A percentile compares a stretch with the other conserved stretches of the same genome.
These are phyloP conservation scores for Penicillium paxilli DNA, from an alignment of 495 filamentous ascomycete species.

Conservation along the genomic window DNA sequence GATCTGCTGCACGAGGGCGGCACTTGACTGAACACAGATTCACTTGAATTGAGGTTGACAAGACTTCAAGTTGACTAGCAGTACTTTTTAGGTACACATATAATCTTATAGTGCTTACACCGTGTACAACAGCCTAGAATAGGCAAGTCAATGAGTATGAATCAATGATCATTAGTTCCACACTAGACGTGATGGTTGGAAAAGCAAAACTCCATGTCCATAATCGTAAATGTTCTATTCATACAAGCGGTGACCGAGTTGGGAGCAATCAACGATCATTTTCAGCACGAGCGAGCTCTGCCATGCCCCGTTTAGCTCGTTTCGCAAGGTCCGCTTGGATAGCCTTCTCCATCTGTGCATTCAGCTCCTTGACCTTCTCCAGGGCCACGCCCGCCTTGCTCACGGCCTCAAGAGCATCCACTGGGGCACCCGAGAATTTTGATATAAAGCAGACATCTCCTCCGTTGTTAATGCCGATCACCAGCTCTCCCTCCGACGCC, in stretches of 20 bases:
- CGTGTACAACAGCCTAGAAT: no score
- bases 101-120: no score
- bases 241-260: slow-evolving; percentile 20
- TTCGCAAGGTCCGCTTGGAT: slow-evolving; percentile 74
- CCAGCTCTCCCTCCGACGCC: slow-evolving; percentile 76
- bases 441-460: slow-evolving; percentile 91
- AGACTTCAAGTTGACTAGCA: no score
- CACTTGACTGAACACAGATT: no score
- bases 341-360: slow-evolving; percentile 63
- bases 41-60: no score
- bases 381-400: slow-evolving; percentile 67
- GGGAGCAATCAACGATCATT: slow-evolving; percentile 60
- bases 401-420: slow-evolving; percentile 75
- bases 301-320: slow-evolving; percentile 72
- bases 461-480: slow-evolving; percentile 82
- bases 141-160: no score
- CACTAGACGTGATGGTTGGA: slow-evolving; percentile 3
- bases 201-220: slow-evolving; percentile 24
- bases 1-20: no score
- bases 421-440: slow-evolving; percentile 78
- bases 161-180: no score
- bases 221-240: slow-evolving; percentile 24
- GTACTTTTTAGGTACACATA: no score
- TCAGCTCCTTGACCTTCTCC: slow-evolving; percentile 78
- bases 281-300: slow-evolving; percentile 78